Conservation (phyloP, 805 yeast species). For the Ogataea corticis region DNA sequence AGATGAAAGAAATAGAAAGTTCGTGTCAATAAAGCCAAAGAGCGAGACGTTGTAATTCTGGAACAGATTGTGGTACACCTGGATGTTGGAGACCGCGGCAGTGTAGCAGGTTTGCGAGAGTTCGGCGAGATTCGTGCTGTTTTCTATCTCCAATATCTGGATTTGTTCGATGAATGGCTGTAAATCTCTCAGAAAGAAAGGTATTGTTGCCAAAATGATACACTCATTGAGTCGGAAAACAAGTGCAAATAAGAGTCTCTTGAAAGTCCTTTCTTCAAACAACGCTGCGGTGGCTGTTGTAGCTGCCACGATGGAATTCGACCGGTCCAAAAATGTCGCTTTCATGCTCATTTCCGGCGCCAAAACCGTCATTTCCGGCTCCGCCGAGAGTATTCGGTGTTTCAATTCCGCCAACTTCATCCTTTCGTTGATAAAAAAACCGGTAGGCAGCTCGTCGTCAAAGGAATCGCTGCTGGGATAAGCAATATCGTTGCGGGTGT, state of each 20-base stretch:
- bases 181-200: not conserved
- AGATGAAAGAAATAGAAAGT: conserved; percentile 10
- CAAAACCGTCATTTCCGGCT: not conserved
- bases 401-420: conserved; percentile 5
- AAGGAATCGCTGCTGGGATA: conserved; percentile 2
- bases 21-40: conserved; percentile 11
- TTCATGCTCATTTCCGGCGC: not conserved
- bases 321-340: not conserved
- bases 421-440: conserved; percentile 8
- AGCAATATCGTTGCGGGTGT: not conserved
- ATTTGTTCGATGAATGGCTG: not conserved
- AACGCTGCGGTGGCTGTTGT: not conserved
- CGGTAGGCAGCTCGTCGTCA: conserved; percentile 3
- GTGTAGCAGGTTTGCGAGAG: not conserved
- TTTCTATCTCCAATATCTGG: not conserved
- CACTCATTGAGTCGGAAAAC: conserved; percentile 11
- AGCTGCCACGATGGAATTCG: conserved; percentile 1
- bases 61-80: conserved; percentile 2
- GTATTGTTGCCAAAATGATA: conserved; percentile 5
- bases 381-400: not conserved
- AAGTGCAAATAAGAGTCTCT: conserved; percentile 8
- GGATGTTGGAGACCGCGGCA: conserved; percentile 8
- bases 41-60: conserved; percentile 5
- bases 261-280: not conserved
- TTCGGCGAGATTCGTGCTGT: not conserved